Evolutionary conservation across 2,329 filamentous ascomycete species (phyloP), one percentile per base, ranked within the genome.

Genomic region (Colletotrichum sp.): DNA sequence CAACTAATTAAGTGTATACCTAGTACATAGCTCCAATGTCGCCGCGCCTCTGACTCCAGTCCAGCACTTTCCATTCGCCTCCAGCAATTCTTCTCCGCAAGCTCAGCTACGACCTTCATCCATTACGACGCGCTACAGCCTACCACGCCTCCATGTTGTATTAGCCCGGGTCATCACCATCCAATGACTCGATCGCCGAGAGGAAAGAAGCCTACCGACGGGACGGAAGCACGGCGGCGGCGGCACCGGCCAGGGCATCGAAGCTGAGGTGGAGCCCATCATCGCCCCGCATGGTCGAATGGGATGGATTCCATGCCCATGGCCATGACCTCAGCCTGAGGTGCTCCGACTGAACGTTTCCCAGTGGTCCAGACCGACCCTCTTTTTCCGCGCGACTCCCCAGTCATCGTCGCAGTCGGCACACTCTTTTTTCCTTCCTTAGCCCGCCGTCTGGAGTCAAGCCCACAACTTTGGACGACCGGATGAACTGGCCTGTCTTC

Each of bases 221-320:
- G 64, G 63, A 72, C 70, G 70, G 64, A 44, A 64, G 68, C 21
- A 55, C 60, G 10, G 26, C 68, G 60, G 44, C 57, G 65, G 28
- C 71, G 8, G 68, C 59, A 36, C 30, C 67, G 49, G 34, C 60
- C 34, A 62, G 15, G 68, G 39, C 30, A 49, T 34, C 49, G 67
- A 59, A 62, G 72, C 36, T 44, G 55, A 13, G 18, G 69, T 68
- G 57, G 64, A 59, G 49, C 21, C 34, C 15, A 32, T 66, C 24
- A 24, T 24, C 9, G 34, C 34, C 59, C 59, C 30, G 34, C 28
- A 21, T 24, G 57, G 49, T 65, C 74, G 65, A 76, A 76, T 76
- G 71, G 70, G 74, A 49, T 73, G 36, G 34, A 60, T 76, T 76
- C 74, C 74, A 74, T 65, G 44, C 5, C 15, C 21, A 18, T 68